A percentile compares a stretch with the other conserved stretches of the same genome.
These are phyloP conservation scores for Ganoderma resinaceum DNA, from an alignment of 1,284 basidiomycete species.

Conservation along the genomic window DNA sequence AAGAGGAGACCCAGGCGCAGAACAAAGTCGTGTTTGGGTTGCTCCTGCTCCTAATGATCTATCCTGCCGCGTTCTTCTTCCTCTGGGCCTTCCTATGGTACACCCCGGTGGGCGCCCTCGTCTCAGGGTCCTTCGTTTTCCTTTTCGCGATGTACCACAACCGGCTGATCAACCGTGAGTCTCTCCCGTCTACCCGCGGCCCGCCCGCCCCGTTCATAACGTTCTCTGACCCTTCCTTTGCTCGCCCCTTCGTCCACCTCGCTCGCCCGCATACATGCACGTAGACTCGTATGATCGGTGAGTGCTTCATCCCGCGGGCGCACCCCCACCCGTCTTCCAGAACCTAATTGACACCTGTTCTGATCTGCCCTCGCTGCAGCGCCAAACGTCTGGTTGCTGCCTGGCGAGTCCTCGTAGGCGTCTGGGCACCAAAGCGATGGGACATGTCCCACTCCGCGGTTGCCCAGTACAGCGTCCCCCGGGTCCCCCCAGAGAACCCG, in stretches of 20 bases:
- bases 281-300: slow-evolving; percentile 85
- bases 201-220: slow-evolving; percentile 5
- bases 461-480: slow-evolving; percentile 76
- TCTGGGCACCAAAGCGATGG: slow-evolving; percentile 86
- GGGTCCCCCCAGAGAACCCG: slow-evolving; percentile 67
- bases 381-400: slow-evolving; percentile 85
- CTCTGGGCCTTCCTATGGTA: slow-evolving; percentile 84
- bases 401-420: slow-evolving; percentile 90
- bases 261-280: not conserved
- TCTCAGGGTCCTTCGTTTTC: slow-evolving; percentile 57
- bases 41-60: slow-evolving; percentile 76
- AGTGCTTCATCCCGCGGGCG: slow-evolving; percentile 37
- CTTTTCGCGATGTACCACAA: slow-evolving; percentile 85
- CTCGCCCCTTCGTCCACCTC: not conserved
- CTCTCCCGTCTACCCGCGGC: slow-evolving; percentile 19
- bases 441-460: slow-evolving; percentile 77
- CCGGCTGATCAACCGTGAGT: slow-evolving; percentile 75
- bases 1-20: slow-evolving; percentile 93
- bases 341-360: slow-evolving; percentile 23
- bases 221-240: slow-evolving; percentile 18
- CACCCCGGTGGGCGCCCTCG: slow-evolving; percentile 57
- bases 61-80: slow-evolving; percentile 83
- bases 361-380: slow-evolving; percentile 45
- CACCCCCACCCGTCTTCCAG: slow-evolving; percentile 4
- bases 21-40: slow-evolving; percentile 90